These are phyloP conservation scores for Xylariaceae sp. DNA, from an alignment of 2,329 filamentous ascomycete species.

Conservation along the genomic window DNA sequence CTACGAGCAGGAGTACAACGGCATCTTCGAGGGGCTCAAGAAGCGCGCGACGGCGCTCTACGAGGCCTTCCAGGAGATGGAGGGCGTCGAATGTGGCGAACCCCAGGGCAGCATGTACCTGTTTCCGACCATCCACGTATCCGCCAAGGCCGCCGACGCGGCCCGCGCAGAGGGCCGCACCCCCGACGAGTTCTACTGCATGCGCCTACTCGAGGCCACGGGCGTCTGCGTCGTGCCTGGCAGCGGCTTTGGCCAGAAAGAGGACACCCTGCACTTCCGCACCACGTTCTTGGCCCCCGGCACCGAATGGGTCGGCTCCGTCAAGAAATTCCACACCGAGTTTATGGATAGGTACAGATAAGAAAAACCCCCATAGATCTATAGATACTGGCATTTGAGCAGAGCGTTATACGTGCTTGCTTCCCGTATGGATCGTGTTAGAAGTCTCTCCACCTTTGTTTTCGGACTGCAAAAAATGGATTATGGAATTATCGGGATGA, in stretches of 20 bases:
- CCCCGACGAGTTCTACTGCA: constrained; percentile 93
- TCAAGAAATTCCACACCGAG: constrained; percentile 87
- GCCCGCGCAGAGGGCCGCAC: constrained; percentile 75
- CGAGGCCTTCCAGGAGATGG: constrained; percentile 91
- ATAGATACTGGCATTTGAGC: too few relatives aligned
- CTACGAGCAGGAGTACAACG: constrained; percentile 85
- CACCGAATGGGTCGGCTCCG: constrained; percentile 89
- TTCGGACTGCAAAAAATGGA: too few relatives aligned
- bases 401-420: too few relatives aligned
- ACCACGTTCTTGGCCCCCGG: constrained; percentile 97
- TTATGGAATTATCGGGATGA: background rate
- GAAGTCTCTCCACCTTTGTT: too few relatives aligned
- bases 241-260: constrained; percentile 91
- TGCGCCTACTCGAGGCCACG: constrained; percentile 88
- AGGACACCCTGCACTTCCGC: constrained; percentile 89
- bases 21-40: constrained; percentile 79
- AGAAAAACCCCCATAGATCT: too few relatives aligned
- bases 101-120: constrained; percentile 99
- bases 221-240: constrained; percentile 95
- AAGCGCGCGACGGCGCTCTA: constrained; percentile 85
- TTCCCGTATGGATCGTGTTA: too few relatives aligned
- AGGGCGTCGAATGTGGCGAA: constrained; percentile 88
- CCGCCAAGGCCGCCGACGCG: constrained; percentile 76
- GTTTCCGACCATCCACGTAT: constrained; percentile 89
- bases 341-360: constrained; percentile 84